phyloP scores from a whole-genome alignment of 2,329 filamentous ascomycete species.

The Hymenoscyphus albidus region DNA sequence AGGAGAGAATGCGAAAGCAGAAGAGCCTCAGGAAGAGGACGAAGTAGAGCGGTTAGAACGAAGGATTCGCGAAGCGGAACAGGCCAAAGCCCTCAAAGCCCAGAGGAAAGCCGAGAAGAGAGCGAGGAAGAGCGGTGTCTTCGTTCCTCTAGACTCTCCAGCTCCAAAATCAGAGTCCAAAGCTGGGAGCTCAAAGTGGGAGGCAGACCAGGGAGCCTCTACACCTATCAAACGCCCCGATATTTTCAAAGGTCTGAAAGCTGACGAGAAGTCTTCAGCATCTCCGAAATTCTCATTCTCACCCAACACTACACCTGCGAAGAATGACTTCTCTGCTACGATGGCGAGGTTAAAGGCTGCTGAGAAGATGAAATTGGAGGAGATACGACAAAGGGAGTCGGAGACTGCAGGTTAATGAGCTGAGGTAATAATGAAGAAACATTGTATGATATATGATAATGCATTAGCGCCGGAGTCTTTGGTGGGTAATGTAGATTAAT shows the following conservation, averaged over 20 bases:
- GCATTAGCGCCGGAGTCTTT: neutral
- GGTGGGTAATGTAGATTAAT: neutral
- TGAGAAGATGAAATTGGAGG: slow-evolving; percentile 50
- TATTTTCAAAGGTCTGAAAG: slow-evolving; percentile 37
- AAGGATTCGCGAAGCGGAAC: slow-evolving; percentile 9
- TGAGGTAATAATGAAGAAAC: neutral
- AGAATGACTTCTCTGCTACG: slow-evolving; percentile 39
- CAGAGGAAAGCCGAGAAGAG: slow-evolving; percentile 36
- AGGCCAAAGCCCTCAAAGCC: slow-evolving; percentile 39
- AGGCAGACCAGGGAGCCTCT: slow-evolving; percentile 22
- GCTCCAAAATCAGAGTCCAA: slow-evolving; percentile 13
- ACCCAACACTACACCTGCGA: slow-evolving; percentile 23
- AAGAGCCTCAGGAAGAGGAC: slow-evolving; percentile 37
- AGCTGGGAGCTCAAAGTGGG: slow-evolving; percentile 11
- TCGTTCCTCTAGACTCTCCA: slow-evolving; percentile 28
- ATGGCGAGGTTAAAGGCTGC: slow-evolving; percentile 55
- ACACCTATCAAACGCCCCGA: slow-evolving; percentile 36
- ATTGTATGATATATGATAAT: neutral
- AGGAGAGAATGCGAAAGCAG: slow-evolving; percentile 10
- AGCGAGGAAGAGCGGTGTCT: slow-evolving; percentile 38
- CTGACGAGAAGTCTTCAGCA: slow-evolving; percentile 40
- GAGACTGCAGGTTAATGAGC: slow-evolving; percentile 35
- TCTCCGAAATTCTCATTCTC: slow-evolving; percentile 35
- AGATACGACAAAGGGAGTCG: slow-evolving; percentile 45
- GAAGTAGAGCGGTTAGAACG: slow-evolving; percentile 37